Evolutionary conservation across 169 alveolate species (phyloP).

Genomic region (Plasmodium ovale): DNA sequence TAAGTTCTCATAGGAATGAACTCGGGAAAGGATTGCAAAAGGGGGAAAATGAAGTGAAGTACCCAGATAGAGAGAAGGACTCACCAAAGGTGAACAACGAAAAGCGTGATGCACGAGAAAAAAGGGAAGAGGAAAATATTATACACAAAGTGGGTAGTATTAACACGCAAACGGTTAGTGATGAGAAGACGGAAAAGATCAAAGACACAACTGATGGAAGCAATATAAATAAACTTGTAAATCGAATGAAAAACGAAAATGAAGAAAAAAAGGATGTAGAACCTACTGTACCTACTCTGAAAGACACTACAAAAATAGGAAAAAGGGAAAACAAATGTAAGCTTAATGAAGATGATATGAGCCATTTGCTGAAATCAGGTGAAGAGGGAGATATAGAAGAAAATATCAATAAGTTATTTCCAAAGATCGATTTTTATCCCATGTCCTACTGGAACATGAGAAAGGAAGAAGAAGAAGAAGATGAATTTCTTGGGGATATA

Average conservation of each 20-base stretch:
- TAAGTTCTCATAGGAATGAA: not conserved
- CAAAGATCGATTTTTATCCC: slow-evolving; percentile 25
- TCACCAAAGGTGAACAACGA: not conserved
- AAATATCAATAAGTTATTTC: slow-evolving; percentile 25
- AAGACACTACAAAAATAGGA: not conserved
- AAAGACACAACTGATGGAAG: too few species aligned
- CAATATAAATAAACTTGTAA: too few species aligned
- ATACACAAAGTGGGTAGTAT: too few species aligned
- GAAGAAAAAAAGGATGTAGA: not conserved
- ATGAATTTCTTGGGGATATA: slow-evolving; percentile 30
- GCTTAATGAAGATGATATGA: slow-evolving; percentile 3
- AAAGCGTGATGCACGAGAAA: not conserved
- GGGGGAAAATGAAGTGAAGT: not conserved
- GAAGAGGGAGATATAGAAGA: slow-evolving; percentile 21
- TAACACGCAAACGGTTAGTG: too few species aligned
- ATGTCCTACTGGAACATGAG: not conserved
- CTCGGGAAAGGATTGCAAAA: not conserved
- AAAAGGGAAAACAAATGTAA: slow-evolving; percentile 17
- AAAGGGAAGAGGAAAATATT: not conserved
- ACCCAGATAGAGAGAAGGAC: not conserved
- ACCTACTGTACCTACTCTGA: not conserved
- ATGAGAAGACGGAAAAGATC: too few species aligned
- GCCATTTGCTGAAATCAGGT: slow-evolving; percentile 2
- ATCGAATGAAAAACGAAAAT: not conserved
- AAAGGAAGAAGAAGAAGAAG: slow-evolving; percentile 1